Conservation (phyloP, 2,329 filamentous ascomycete species). For the Lasiodiplodia gonubiensis region DNA sequence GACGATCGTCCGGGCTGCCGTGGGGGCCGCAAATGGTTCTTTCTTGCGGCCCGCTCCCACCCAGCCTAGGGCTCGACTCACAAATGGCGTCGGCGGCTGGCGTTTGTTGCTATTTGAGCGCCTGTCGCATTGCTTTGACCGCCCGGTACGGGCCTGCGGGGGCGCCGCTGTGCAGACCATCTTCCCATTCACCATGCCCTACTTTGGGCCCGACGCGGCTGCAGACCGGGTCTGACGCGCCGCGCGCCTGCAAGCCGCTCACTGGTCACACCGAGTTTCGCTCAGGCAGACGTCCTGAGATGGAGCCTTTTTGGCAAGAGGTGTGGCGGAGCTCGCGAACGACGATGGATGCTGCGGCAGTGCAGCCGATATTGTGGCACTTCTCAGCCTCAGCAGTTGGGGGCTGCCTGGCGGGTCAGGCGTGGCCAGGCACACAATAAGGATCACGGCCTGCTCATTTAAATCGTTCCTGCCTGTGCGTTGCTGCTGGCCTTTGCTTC, state of each 20-base stretch:
- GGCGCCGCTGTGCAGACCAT: neutral
- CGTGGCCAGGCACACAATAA: conserved; percentile 7
- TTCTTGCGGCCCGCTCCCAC: conserved; percentile 7
- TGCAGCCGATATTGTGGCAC: conserved; percentile 17
- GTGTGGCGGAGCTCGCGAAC: conserved; percentile 20
- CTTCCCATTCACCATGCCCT: conserved; percentile 6
- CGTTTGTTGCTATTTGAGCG: conserved; percentile 13
- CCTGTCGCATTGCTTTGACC: neutral
- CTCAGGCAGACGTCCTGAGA: conserved; percentile 8
- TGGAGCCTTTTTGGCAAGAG: neutral
- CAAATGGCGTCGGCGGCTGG: conserved; percentile 14
- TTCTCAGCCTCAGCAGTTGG: conserved; percentile 19
- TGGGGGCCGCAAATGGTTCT: neutral
- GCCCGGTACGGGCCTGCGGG: conserved; percentile 17
- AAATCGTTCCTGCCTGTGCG: conserved; percentile 16
- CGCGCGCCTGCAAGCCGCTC: conserved; percentile 1
- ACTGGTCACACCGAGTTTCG: conserved; percentile 14
- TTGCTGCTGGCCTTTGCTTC: conserved; percentile 8
- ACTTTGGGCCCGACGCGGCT: conserved; percentile 2
- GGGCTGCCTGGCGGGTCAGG: conserved; percentile 12
- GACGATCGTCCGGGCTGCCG: conserved; percentile 2
- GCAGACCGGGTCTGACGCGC: neutral
- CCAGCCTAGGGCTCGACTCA: neutral
- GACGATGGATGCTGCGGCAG: conserved; percentile 8
- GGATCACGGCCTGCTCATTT: neutral